phyloP scores from a whole-genome alignment of 306 rosid genomes.

The Vigna hirtella region DNA sequence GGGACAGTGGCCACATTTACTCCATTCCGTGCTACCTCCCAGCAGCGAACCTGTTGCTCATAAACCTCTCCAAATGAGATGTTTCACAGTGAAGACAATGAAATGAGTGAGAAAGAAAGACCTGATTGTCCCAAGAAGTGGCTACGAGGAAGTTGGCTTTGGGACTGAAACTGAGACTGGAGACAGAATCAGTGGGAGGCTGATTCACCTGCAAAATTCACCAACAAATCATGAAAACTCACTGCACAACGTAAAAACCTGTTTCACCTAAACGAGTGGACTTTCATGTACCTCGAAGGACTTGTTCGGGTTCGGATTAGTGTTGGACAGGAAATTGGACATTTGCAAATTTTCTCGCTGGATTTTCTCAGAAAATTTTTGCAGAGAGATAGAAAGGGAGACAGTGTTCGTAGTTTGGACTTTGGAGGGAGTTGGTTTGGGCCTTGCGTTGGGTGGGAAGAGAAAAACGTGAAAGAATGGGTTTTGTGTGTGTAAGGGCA shows the following conservation, averaged over 20 bases:
- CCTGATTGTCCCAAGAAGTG: constrained; percentile 98
- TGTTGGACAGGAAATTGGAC: constrained; percentile 48
- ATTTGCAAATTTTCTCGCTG: constrained; percentile 36
- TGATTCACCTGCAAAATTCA: constrained; percentile 67
- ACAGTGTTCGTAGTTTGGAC: background rate
- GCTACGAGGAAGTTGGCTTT: constrained; percentile 87
- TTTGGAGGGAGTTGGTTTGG: constrained; percentile 21
- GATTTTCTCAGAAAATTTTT: background rate
- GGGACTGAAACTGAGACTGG: constrained; percentile 89
- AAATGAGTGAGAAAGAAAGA: constrained; percentile 13
- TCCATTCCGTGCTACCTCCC: constrained; percentile 84
- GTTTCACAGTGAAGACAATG: background rate
- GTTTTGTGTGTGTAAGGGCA: constrained; percentile 12
- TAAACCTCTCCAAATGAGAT: background rate
- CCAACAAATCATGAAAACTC: background rate
- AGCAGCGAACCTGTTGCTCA: constrained; percentile 72
- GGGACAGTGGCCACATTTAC: constrained; percentile 67
- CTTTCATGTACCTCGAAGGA: constrained; percentile 58
- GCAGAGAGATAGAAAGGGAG: background rate
- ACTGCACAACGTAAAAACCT: background rate
- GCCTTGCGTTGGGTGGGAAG: background rate
- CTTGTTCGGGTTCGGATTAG: constrained; percentile 70
- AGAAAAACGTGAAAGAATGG: background rate
- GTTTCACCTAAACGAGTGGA: background rate
- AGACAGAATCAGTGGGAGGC: constrained; percentile 85